Base-by-base conservation (phyloP, 768 basidiomycete species). In the Mycena metata region DNA sequence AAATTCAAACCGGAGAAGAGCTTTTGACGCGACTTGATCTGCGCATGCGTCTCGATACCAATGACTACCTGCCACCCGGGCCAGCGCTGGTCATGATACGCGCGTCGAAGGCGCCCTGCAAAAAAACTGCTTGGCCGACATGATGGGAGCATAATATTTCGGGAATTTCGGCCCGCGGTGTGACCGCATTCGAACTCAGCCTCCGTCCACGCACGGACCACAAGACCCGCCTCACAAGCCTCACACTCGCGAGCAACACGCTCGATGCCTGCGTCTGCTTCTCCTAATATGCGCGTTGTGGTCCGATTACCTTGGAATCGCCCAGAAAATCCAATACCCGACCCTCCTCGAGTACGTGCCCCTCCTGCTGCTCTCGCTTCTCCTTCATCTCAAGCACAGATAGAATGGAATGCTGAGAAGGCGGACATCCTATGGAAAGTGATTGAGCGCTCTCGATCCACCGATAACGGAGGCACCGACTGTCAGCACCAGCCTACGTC, bases 41-140 rank as follows among this genome's bases (percentile, higher is more conserved):
- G 97, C 0, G 96, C 94, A 76, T 99, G 98, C 7, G 97, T 94
- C 76, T 99, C 98, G 52, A 99, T 91, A 17, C 98, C 98, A 36
- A 99, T 89, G 45, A 97, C 83, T 21, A 98, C 91, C 70, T 91
- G 86, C 94, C 95, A 99, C 23, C 91, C 95, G 17, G 91, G 91
- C 93, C 93, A 94, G 56, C 91, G 79, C 45, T 75, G 57, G 67
- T 86, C 84, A 55, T 73, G 70, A 21, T 69, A 60, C 54, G 62
- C 59, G 47, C 70, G 70, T 24, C 43, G 60, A 23, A 72, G 30
- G 17, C 57, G 67, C 26, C 64, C 60, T 24, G 50, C 59, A 46
- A 65, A 24, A 17, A 30, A 56, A 49, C 56, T 59, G 55, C 58
- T 64, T 52, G 36, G 64, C 24, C 47, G 51, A 60, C 67, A 69